Base-by-base conservation (phyloP, 257 asterid species). In the Solanum phureja region DNA sequence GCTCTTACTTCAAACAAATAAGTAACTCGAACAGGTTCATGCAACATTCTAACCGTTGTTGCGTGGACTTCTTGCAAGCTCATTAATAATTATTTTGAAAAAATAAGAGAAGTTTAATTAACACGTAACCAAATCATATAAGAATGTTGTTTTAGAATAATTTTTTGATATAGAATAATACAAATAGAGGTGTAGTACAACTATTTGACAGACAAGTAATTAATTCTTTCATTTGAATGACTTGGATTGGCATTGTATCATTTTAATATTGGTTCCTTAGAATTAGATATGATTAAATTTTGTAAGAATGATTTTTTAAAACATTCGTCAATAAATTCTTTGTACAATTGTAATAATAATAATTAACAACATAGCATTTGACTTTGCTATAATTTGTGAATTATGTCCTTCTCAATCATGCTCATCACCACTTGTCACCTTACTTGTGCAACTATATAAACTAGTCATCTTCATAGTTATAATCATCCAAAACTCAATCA, bases 391-490 rank as follows among this genome's bases (percentile, higher is more conserved):
- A 60, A 27, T 75, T 84, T 33, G 19, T 79, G 68, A 93, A 93
- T 86, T 79, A 83, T 90, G 35, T 87, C 34, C 29, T 83, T 86
- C 91, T 58, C 87, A 86, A 52, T 89, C 77, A 83, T 87, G 72
- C 58, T 83, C 84, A 44, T 42, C 64, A 27, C 88, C 88, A 90
- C 90, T 81, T 89, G 91, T 68, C 87, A 85, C 74, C 62, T 46
- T 34, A 83, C 33, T 71, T 56, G 46, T 38, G 76, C 82, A 75
- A 29, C 92, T 90, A 90, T 88, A 92, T 86, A 93, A 77, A 66
- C 76, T 72, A 44, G 40, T 52, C 46, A 19, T 56, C 44, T 33
- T 72, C 89, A 35, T 58, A n/a, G 40, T 7, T 34, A 21, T 77
- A 18, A 44, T 7, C 58, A 49, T 49, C 49, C 56, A 81, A 64